These are phyloP conservation scores for Entonaema liquescens DNA, from an alignment of 495 filamentous ascomycete genomes.

Conservation along the genomic window DNA sequence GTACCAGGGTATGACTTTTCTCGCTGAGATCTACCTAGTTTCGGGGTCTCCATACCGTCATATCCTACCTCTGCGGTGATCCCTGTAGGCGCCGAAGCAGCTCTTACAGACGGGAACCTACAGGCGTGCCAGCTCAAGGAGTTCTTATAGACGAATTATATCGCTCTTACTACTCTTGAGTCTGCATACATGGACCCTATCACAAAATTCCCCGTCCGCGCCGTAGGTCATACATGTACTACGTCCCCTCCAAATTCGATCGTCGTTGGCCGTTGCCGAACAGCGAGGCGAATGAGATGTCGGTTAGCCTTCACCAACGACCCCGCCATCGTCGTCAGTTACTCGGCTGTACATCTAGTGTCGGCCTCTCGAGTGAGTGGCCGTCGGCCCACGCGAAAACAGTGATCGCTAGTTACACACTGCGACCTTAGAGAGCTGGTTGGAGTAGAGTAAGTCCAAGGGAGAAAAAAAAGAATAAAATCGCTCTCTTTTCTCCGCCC, in stretches of 20 bases:
- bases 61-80: conserved; percentile 25
- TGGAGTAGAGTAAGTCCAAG: conserved; percentile 22
- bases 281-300: conserved; percentile 32
- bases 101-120: conserved; percentile 33
- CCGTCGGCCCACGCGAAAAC: conserved; percentile 38
- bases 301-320: conserved; percentile 16
- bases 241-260: conserved; percentile 27
- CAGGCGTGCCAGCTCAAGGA: conserved; percentile 21
- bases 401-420: conserved; percentile 40
- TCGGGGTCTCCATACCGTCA: conserved; percentile 24
- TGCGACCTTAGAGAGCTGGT: conserved; percentile 30
- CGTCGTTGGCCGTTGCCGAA: conserved; percentile 33
- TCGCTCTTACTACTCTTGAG: conserved; percentile 10
- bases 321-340: conserved; percentile 39
- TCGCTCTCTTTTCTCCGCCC: conserved; percentile 36
- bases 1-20: conserved; percentile 7
- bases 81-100: conserved; percentile 22
- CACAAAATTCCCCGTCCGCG: conserved; percentile 35
- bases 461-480: conserved; percentile 37
- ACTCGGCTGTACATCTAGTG: conserved; percentile 25
- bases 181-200: conserved; percentile 30
- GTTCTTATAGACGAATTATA: conserved; percentile 21
- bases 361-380: conserved; percentile 27
- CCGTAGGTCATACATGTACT: conserved; percentile 30
- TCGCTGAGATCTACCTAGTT: conserved; percentile 12